These are phyloP conservation scores for Acer yangbiense DNA, from an alignment of 345 rosid species.

Conservation along the genomic window DNA sequence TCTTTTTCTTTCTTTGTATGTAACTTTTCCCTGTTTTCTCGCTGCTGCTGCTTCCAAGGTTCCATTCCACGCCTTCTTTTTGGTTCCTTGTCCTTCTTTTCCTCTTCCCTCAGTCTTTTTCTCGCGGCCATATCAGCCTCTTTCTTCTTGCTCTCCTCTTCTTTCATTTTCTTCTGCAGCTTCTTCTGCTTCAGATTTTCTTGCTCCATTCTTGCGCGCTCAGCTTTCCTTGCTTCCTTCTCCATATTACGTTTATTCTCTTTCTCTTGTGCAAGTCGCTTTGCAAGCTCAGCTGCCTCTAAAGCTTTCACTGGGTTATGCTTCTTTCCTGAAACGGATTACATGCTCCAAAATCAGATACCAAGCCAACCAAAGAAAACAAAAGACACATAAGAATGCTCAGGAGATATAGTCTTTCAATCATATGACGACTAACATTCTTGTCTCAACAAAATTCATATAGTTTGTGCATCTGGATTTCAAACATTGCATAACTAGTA, in stretches of 20 bases:
- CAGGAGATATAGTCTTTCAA: background rate
- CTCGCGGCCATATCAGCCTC: conserved; percentile 72
- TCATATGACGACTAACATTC: background rate
- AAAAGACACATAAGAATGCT: background rate
- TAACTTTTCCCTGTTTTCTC: conserved; percentile 50
- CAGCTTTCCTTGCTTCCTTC: conserved; percentile 80
- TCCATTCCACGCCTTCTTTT: conserved; percentile 72
- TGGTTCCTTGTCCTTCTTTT: conserved; percentile 65
- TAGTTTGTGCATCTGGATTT: background rate
- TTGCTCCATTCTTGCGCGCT: conserved; percentile 75
- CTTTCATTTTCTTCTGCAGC: conserved; percentile 73
- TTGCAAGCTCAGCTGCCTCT: conserved; percentile 88
- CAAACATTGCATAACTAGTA: background rate
- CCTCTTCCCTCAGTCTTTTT: conserved; percentile 77
- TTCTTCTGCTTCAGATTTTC: conserved; percentile 65
- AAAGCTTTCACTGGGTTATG: conserved; percentile 88
- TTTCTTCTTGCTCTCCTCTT: conserved; percentile 74
- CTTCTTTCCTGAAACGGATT: conserved; percentile 66
- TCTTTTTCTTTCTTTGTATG: conserved; percentile 50
- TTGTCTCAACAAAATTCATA: background rate
- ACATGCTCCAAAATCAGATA: background rate
- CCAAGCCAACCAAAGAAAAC: background rate
- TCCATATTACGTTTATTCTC: conserved; percentile 82
- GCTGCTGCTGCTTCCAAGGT: conserved; percentile 49
- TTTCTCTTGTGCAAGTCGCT: conserved; percentile 76